Conservation (phyloP, 2,329 filamentous ascomycete species). For the Epichloe elymi region DNA sequence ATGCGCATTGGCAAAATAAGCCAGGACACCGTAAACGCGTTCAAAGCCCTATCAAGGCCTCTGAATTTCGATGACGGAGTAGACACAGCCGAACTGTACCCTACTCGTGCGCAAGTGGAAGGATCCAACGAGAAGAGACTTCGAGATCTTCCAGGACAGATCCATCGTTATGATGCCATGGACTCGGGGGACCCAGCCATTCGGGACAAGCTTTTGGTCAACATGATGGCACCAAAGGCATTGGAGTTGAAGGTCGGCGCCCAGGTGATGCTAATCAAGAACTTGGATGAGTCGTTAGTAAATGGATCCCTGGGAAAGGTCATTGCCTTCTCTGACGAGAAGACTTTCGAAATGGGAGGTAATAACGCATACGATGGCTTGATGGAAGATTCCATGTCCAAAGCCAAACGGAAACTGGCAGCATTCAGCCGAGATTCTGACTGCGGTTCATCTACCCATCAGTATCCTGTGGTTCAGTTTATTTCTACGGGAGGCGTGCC, state of each 20-base stretch:
- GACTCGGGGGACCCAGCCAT: constrained; percentile 62
- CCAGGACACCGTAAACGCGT: constrained; percentile 61
- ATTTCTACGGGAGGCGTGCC: constrained; percentile 58
- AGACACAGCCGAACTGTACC: constrained; percentile 70
- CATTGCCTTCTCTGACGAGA: constrained; percentile 28
- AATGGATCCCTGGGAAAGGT: constrained; percentile 91
- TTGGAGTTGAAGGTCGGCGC: constrained; percentile 81
- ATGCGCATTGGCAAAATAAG: constrained; percentile 83
- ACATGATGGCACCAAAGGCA: constrained; percentile 81
- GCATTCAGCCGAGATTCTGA: constrained; percentile 30
- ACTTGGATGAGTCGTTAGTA: constrained; percentile 84
- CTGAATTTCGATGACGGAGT: constrained; percentile 63
- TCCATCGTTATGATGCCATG: constrained; percentile 54
- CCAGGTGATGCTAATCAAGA: constrained; percentile 99
- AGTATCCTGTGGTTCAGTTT: constrained; percentile 80
- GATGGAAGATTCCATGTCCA: constrained; percentile 28
- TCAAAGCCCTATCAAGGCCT: constrained; percentile 59
- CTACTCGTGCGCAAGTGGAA: constrained; percentile 82
- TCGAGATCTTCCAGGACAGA: constrained; percentile 53
- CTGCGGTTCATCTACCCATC: constrained; percentile 33
- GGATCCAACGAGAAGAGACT: constrained; percentile 68
- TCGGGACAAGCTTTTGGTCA: constrained; percentile 66
- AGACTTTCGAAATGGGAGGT: constrained; percentile 23
- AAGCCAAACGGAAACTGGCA: constrained; percentile 44
- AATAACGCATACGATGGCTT: constrained; percentile 32